Conservation (phyloP, 2,329 filamentous ascomycete species). For the Allantophomopsis cytisporea region DNA sequence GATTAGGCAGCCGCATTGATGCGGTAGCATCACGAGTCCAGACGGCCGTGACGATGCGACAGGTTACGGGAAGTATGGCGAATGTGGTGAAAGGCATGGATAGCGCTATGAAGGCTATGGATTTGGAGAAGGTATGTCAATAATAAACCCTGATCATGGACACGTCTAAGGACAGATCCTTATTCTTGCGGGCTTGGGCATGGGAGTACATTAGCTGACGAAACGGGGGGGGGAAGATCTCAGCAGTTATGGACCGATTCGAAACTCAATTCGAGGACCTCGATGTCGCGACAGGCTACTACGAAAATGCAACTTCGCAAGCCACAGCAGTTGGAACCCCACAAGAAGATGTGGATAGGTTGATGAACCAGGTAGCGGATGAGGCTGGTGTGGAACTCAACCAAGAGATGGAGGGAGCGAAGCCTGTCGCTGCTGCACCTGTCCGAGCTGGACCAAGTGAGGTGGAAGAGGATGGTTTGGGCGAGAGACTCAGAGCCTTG, state of each 20-base stretch:
- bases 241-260: conserved; percentile 50
- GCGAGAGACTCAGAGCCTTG: conserved; percentile 39
- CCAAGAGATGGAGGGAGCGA: conserved; percentile 52
- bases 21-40: conserved; percentile 45
- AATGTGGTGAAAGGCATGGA: conserved; percentile 50
- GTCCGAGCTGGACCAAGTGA: conserved; percentile 53
- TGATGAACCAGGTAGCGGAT: conserved; percentile 77
- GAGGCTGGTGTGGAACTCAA: conserved; percentile 75
- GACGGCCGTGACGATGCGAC: conserved; percentile 48
- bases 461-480: conserved; percentile 65
- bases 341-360: conserved; percentile 75
- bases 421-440: conserved; percentile 43
- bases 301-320: conserved; percentile 73
- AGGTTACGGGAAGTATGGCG: conserved; percentile 45
- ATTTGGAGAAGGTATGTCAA: conserved; percentile 38
- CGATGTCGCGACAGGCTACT: conserved; percentile 34
- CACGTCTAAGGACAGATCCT: background rate
- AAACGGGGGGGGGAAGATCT: background rate
- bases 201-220: background rate
- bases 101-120: conserved; percentile 48
- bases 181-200: too few relatives aligned
- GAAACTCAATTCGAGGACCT: conserved; percentile 39
- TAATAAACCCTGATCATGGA: too few relatives aligned
- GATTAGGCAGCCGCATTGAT: conserved; percentile 42
- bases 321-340: conserved; percentile 62